Percentiles rank a stretch among this genome's conserved stretches.
phyloP scores from a whole-genome alignment of 352 stramenopile species.

The Phytophthora litchii region DNA sequence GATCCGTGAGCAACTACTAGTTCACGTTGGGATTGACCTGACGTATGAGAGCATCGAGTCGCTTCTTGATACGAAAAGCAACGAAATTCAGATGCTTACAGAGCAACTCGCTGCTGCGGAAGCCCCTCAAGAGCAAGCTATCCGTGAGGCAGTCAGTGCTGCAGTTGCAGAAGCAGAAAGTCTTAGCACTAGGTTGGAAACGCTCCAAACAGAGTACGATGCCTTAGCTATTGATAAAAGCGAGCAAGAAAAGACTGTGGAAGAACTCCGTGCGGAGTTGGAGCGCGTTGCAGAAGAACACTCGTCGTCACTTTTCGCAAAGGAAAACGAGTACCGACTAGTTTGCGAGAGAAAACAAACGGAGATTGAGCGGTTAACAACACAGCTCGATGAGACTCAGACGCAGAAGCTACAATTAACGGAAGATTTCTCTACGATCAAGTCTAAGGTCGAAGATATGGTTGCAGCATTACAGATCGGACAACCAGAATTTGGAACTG shows the following conservation, averaged over 20 bases:
- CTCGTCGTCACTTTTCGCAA: slow-evolving; percentile 14
- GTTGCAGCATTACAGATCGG: slow-evolving; percentile 11
- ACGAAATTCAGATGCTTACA: slow-evolving; percentile 49
- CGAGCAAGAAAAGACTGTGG: slow-evolving; percentile 20
- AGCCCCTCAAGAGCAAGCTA: slow-evolving; percentile 19
- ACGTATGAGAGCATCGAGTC: slow-evolving; percentile 53
- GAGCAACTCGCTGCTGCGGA: slow-evolving; percentile 32
- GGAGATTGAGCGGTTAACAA: slow-evolving; percentile 11
- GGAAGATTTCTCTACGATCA: slow-evolving; percentile 22
- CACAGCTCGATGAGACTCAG: slow-evolving; percentile 13
- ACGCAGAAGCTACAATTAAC: slow-evolving; percentile 19
- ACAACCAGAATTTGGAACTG: slow-evolving; percentile 2
- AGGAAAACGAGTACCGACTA: slow-evolving; percentile 20
- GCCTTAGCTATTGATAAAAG: slow-evolving; percentile 11
- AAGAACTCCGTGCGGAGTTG: slow-evolving; percentile 29
- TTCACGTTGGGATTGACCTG: slow-evolving; percentile 44
- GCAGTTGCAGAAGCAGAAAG: slow-evolving; percentile 26
- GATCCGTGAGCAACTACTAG: slow-evolving; percentile 48
- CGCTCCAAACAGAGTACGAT: slow-evolving; percentile 18
- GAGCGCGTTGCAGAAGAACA: slow-evolving; percentile 35
- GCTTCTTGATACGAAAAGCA: slow-evolving; percentile 54
- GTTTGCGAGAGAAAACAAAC: slow-evolving; percentile 12
- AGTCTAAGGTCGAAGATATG: slow-evolving; percentile 25
- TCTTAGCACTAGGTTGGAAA: slow-evolving; percentile 30
- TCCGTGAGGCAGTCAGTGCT: slow-evolving; percentile 26